These are phyloP conservation scores for Phytophthora pisi DNA, from an alignment of 352 stramenopile species.

Conservation along the genomic window DNA sequence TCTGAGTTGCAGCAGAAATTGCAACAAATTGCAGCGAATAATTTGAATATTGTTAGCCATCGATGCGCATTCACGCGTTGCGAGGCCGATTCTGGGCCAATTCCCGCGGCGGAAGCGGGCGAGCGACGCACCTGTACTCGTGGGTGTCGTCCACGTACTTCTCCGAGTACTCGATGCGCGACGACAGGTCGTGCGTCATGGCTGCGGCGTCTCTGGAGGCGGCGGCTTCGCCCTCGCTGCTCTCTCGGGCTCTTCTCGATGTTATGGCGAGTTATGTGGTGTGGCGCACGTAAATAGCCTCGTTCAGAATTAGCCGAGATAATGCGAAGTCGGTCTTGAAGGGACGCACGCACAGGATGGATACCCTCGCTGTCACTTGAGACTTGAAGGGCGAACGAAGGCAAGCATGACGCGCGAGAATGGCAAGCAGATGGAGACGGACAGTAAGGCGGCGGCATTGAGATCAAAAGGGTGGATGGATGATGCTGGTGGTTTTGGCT, in stretches of 20 bases:
- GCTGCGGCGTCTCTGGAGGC: slow-evolving; percentile 8
- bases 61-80: background rate
- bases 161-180: slow-evolving; percentile 95
- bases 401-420: slow-evolving; percentile 57
- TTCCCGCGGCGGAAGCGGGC: background rate
- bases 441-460: slow-evolving; percentile 46
- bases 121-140: slow-evolving; percentile 85
- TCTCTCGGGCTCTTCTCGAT: slow-evolving; percentile 12
- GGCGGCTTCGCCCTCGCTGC: slow-evolving; percentile 1
- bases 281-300: no score
- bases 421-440: slow-evolving; percentile 83
- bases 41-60: background rate
- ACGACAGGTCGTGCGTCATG: slow-evolving; percentile 88
- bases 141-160: slow-evolving; percentile 95
- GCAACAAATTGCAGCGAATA: background rate
- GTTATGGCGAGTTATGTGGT: background rate
- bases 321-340: background rate
- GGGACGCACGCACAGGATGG: no score
- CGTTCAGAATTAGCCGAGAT: background rate
- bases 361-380: no score
- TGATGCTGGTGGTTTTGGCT: background rate
- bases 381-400: no score
- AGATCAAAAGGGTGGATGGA: background rate
- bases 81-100: background rate
- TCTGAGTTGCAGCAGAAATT: slow-evolving; percentile 39